Evolutionary conservation across 2,329 filamentous ascomycete genomes (phyloP).

Genomic region (Claviceps digitariae): DNA sequence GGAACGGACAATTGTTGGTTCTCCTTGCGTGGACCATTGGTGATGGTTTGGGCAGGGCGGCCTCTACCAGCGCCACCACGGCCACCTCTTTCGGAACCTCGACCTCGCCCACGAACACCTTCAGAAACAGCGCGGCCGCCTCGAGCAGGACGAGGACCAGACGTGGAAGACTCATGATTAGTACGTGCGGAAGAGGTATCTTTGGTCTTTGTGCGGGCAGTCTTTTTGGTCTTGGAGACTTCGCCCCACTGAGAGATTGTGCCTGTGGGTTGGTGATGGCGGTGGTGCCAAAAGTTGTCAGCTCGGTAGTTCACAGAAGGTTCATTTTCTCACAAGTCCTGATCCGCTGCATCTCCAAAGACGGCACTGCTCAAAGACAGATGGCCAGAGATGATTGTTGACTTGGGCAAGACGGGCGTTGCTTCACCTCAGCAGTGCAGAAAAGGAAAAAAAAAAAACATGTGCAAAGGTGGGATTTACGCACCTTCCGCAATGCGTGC

Average conservation of each 20-base stretch:
- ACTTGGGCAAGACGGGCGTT: background rate
- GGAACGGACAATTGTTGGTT: conserved; percentile 46
- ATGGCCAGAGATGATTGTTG: background rate
- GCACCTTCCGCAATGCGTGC: conserved; percentile 69
- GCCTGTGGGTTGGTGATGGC: conserved; percentile 32
- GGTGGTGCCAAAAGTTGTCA: conserved; percentile 5
- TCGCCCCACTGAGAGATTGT: conserved; percentile 74
- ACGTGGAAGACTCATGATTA: conserved; percentile 30
- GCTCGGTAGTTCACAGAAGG: background rate
- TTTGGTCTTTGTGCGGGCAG: conserved; percentile 60
- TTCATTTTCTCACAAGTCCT: background rate
- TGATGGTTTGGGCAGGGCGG: conserved; percentile 41
- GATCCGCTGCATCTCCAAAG: background rate
- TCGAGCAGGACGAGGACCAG: conserved; percentile 35
- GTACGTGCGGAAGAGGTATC: conserved; percentile 42
- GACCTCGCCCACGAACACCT: conserved; percentile 46
- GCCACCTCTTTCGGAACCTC: conserved; percentile 49
- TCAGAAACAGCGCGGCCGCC: conserved; percentile 50
- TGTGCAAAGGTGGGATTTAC: conserved; percentile 10
- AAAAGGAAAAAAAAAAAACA: background rate
- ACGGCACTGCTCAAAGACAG: background rate
- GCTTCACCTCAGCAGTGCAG: background rate
- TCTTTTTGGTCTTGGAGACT: conserved; percentile 69
- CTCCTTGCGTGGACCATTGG: conserved; percentile 50
- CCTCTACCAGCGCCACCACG: conserved; percentile 43